Evolutionary conservation across 2,329 filamentous ascomycete genomes (phyloP), one percentile per base, ranked within the genome.

Genomic region (Arthrinium phaeospermum): DNA sequence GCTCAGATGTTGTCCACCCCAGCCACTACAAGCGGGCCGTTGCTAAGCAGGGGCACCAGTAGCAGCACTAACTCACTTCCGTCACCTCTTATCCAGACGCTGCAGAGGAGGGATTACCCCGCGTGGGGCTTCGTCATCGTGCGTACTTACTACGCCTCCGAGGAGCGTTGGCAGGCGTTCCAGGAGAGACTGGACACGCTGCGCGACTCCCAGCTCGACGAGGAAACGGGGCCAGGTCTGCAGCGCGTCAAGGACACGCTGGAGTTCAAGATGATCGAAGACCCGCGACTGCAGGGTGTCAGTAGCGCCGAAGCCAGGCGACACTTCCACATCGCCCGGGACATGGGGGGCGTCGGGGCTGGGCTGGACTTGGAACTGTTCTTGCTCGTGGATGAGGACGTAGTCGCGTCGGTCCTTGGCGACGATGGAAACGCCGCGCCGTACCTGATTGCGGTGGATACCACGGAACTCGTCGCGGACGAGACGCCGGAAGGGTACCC

Each of bases 211-310:
- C 53, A 61, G 53, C 53, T 61, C 24, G 53, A 61, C 24, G 6
- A 61, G 24, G 53, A 61, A 24, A 34, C 53, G 34, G 53, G 53
- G 4, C 24, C 3, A 12, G 53, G 19, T 14, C 53, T 61, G 24
- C 53, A 61, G 24, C 24, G 53, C 13, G 24, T 61, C 19, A 61
- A 61, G 27, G 53, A 61, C 24, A 19, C 53, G 53, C 34, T 61
- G 24, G 34, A 61, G 30, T 61, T 61, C 53, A 61, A 61, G 53
- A 34, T 61, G 24, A 61, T 61, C 24, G 53, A 61, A 37, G 53
- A 61, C 34, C 30, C 34, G 19, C 4, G n/a, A n/a, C 34, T 67
- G 16, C 53, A 61, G 24, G 53, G 53, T 14, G 53, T 22, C 34
- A 22, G 24, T 16, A 61, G 53, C 24, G 30, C 19, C 61, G 61